Evolutionary conservation across 805 yeast species (phyloP).

Genomic region (Metschnikowia peoriensis): DNA sequence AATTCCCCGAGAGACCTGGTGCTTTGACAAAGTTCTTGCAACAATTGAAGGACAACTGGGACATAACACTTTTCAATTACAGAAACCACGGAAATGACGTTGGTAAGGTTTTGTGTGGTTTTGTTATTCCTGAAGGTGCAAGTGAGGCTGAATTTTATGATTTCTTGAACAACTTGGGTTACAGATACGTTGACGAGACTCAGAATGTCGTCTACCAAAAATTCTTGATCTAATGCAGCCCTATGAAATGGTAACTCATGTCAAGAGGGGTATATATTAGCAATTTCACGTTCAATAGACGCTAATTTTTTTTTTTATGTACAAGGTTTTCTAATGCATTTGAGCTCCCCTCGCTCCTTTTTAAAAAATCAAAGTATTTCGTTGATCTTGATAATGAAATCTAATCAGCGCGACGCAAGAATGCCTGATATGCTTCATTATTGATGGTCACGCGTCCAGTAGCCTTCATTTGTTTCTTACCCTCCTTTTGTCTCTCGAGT

Average conservation of each 20-base stretch:
- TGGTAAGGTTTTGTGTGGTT: conserved; percentile 88
- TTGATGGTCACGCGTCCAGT: conserved; percentile 76
- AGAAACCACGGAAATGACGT: conserved; percentile 96
- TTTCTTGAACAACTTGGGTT: conserved; percentile 71
- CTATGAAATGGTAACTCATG: too few species aligned
- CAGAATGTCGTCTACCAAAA: conserved; percentile 82
- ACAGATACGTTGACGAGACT: conserved; percentile 76
- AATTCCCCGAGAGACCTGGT: conserved; percentile 97
- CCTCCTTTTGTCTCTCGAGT: conserved; percentile 86
- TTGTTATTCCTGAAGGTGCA: conserved; percentile 70
- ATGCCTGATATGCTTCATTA: conserved; percentile 87
- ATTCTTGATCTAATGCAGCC: conserved; percentile 46
- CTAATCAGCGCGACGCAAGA: conserved; percentile 46
- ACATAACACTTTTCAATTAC: conserved; percentile 91
- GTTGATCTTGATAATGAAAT: neutral
- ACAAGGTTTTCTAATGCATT: conserved; percentile 1
- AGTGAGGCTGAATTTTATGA: conserved; percentile 62
- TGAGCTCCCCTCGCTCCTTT: neutral
- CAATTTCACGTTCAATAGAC: too few species aligned
- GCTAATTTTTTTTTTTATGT: neutral
- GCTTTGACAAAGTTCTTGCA: conserved; percentile 81
- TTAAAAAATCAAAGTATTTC: too few species aligned
- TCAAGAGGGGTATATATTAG: too few species aligned
- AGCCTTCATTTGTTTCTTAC: conserved; percentile 80
- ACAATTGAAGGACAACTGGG: conserved; percentile 77